Evolutionary conservation across 208 protist genomes (phyloP), one percentile per base, ranked within the genome.

Genomic region (Trypanosoma melophagium): DNA sequence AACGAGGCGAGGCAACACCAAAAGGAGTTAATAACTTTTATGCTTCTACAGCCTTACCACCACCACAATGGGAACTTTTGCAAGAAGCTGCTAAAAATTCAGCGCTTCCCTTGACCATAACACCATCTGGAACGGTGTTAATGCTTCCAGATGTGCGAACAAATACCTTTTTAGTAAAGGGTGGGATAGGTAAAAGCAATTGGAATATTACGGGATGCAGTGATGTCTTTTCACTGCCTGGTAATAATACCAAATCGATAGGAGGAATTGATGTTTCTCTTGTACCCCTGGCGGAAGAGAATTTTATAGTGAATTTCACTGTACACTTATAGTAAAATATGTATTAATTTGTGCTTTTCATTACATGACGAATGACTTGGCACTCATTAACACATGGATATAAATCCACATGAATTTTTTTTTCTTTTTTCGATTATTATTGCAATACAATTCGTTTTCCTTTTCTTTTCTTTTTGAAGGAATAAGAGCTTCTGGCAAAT

Each of bases 61-160:
- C 19, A 9, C 40, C 19, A 35, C 56, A 71, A 17, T 57, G 40
- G 44, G 1, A 61, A 28, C 44, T 71, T 56, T 35, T 71, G 10
- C 2, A 53, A 12, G 28, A 47, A 0, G 12, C 42, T 19, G n/a
- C 9, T 25, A 21, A 25, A 3, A 35, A 38, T 21, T 54, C 42
- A 24, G 41, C 28, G 0, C 28, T 54, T 28, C 28, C 14, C 3
- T 12, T 61, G 16, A 17, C 17, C 7, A 31, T 41, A 13, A 21
- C 41, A 25, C 16, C 45, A 50, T 35, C 45, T n/a, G 45, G 31
- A 8, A 16, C 22, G 22, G 12, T 38, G 1, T 28, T 21, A 3
- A 25, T 51, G 9, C 16, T 40, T 35, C 51, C 51, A 55, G 60
- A 66, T 56, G 31, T 9, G 45, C 49, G 31, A 24, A 28, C 21